A percentile compares a stretch with the other conserved stretches of the same genome.
Conservation (phyloP, 148 eudicot genomes). For the Chenopodium album region DNA sequence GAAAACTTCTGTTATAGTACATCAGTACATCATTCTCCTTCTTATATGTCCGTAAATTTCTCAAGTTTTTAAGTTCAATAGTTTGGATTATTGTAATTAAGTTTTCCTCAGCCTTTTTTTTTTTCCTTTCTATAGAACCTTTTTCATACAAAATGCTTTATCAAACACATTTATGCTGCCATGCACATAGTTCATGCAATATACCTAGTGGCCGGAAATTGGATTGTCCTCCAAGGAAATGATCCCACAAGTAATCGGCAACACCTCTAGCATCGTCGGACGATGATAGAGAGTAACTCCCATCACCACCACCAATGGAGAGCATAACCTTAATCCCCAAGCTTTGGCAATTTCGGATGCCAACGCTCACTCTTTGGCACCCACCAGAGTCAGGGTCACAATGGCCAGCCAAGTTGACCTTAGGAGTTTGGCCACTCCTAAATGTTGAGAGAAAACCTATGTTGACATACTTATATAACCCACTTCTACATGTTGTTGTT, state of each 20-base stretch:
- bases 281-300: slow-evolving; percentile 21
- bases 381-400: slow-evolving; percentile 25
- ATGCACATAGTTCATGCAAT: too few species aligned
- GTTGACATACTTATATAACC: slow-evolving; percentile 13
- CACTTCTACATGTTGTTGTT: slow-evolving; percentile 19
- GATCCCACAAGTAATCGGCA: slow-evolving; percentile 27
- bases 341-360: slow-evolving; percentile 4
- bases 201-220: slow-evolving; percentile 18
- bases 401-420: slow-evolving; percentile 26
- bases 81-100: too few species aligned
- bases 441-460: slow-evolving; percentile 20
- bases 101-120: too few species aligned
- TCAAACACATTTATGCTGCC: too few species aligned
- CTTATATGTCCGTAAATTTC: too few species aligned
- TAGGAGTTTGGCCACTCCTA: slow-evolving; percentile 18
- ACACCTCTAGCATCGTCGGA: slow-evolving; percentile 22
- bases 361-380: neutral
- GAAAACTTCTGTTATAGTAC: too few species aligned
- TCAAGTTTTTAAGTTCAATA: too few species aligned
- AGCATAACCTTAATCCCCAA: slow-evolving; percentile 26
- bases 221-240: slow-evolving; percentile 28
- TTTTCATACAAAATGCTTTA: too few species aligned
- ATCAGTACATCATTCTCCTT: too few species aligned
- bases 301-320: slow-evolving; percentile 29
- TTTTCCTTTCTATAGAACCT: too few species aligned